Conservation (phyloP, 2,329 filamentous ascomycete species). For the Pseudogymnoascus sp. region DNA sequence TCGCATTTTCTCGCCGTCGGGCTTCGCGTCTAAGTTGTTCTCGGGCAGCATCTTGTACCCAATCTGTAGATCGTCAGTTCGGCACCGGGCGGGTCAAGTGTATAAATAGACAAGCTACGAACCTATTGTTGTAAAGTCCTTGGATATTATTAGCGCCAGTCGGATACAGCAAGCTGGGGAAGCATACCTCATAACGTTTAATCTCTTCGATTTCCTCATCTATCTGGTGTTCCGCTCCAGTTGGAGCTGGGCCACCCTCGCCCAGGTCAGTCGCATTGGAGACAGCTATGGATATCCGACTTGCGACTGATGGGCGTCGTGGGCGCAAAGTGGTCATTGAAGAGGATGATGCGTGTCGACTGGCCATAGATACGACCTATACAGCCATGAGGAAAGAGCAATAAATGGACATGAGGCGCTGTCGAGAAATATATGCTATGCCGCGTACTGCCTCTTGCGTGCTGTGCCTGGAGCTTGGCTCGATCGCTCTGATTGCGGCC, state of each 20-base stretch:
- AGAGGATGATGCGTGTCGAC: constrained; percentile 5
- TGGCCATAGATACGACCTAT: constrained; percentile 5
- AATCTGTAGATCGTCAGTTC: constrained; percentile 55
- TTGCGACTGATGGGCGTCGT: constrained; percentile 1
- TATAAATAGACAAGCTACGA: constrained; percentile 18
- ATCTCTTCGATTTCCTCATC: constrained; percentile 96
- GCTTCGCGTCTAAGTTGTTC: constrained; percentile 78
- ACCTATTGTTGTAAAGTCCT: constrained; percentile 94
- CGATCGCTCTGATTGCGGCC: not conserved
- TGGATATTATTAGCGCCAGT: constrained; percentile 15
- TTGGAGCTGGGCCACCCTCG: constrained; percentile 44
- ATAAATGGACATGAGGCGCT: not conserved
- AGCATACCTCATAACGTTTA: constrained; percentile 77
- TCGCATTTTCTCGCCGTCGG: constrained; percentile 62
- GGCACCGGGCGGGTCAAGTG: constrained; percentile 17
- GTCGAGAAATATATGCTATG: constrained; percentile 6
- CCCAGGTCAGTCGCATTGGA: constrained; percentile 44
- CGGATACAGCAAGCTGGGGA: constrained; percentile 10
- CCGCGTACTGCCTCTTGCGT: not conserved
- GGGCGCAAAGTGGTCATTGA: not conserved
- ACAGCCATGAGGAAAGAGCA: constrained; percentile 3
- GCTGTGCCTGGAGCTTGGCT: constrained; percentile 8
- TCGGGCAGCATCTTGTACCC: constrained; percentile 93
- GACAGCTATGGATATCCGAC: constrained; percentile 3
- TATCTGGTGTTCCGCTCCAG: constrained; percentile 60